phyloP scores from a whole-genome alignment of 192 early-diverging fungal genomes.

The Coemansia sp. region DNA sequence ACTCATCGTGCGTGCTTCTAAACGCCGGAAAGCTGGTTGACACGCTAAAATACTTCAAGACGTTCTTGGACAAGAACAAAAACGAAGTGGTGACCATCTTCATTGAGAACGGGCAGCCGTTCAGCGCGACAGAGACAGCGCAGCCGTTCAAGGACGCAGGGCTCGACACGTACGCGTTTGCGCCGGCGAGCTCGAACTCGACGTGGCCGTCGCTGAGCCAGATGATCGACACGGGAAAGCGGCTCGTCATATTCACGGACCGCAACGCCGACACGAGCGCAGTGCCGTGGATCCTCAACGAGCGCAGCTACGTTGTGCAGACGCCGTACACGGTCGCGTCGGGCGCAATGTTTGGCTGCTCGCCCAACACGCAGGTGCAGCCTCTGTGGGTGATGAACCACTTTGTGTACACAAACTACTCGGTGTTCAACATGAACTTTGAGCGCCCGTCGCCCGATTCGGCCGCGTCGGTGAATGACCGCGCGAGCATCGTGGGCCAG shows the following conservation, averaged over 20 bases:
- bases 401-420: constrained; percentile 59
- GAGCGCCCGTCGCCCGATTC: constrained; percentile 56
- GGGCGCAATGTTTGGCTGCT: constrained; percentile 56
- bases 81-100: constrained; percentile 78
- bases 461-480: constrained; percentile 57
- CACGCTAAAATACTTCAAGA: constrained; percentile 56
- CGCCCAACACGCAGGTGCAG: constrained; percentile 12
- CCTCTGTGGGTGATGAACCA: constrained; percentile 76
- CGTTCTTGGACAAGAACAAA: constrained; percentile 62
- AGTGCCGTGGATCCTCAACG: constrained; percentile 66
- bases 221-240: constrained; percentile 65
- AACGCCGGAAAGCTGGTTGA: constrained; percentile 59
- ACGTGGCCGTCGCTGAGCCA: constrained; percentile 68
- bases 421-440: constrained; percentile 20
- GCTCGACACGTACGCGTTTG: constrained; percentile 53
- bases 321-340: constrained; percentile 62
- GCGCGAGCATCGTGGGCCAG: constrained; percentile 54
- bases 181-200: constrained; percentile 24
- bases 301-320: constrained; percentile 67
- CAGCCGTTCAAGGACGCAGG: constrained; percentile 55
- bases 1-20: constrained; percentile 59
- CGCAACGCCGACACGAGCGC: constrained; percentile 50
- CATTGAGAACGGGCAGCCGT: constrained; percentile 62
- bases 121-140: constrained; percentile 53
- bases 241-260: constrained; percentile 65